Evolutionary conservation across 352 stramenopile species (phyloP), one percentile per base, ranked within the genome.

Genomic region (Pythium guiyangense): DNA sequence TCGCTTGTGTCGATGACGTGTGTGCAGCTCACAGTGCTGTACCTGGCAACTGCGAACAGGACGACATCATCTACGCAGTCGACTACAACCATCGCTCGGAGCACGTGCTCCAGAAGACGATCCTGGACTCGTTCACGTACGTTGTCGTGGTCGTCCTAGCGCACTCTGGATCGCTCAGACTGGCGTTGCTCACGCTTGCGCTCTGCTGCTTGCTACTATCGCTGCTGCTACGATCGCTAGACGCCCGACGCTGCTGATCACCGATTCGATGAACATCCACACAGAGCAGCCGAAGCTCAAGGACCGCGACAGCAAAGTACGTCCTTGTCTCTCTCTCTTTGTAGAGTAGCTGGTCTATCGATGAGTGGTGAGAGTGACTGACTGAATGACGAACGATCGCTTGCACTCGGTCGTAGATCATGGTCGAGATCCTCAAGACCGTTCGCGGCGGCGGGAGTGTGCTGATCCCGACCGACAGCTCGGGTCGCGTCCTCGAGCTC

Each of bases 11-110:
- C 42, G 17, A 17, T 52, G 20, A 22, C 15, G 10, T 25, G 18
- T 47, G 18, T 47, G 39, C n/a, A n/a, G 20, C 42, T 47, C 17
- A 47, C n/a, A 26, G 42, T 26, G 17, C 4, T 47, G 14, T 46
- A 5, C n/a, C n/a, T n/a, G n/a, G n/a, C n/a, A n/a, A n/a, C n/a
- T 22, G 22, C 22, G 22, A 22, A 22, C 57, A 96, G 86, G 81
- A 96, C 37, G 91, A 98, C 18, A 97, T 99, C 48, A 83, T 97
- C 35, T 99, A 88, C 62, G 88, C 66, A 25, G 88, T 88, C 9
- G 87, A 96, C 67, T 96, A 94, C 80, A 96, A 98, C 66, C 94
- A 98, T 60, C 88, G 90, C 42, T 97, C 92, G 29, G 96, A 99
- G 71, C 82, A 97, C 40, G 95, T 97, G 48, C 62, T 98, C 20